Base-by-base conservation (phyloP, 2,329 filamentous ascomycete species). In the Orbilia blumenaviensis region DNA sequence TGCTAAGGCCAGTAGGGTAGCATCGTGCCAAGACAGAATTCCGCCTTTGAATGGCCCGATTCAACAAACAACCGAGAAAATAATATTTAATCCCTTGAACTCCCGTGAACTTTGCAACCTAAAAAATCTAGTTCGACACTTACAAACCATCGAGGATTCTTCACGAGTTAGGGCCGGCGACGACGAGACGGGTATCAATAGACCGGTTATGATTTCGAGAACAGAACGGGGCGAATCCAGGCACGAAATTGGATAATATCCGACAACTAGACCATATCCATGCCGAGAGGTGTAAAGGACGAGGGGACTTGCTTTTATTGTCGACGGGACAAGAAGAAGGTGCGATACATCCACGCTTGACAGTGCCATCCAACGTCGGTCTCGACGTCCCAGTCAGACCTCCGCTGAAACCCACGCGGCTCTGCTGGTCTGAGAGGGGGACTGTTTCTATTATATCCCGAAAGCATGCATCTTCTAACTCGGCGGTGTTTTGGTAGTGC, bases 271-370 rank as follows among this genome's bases (percentile, higher is more conserved):
- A 69, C 64, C 58, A 61, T 54, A 69, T 75, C 71, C 62, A 76
- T 76, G 72, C 72, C 72, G 72, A 69, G 72, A 69, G 72, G 72
- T 69, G 72, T 76, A 61, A 76, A 76, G 32, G 72, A 76, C 72
- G 72, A 76, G 56, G 72, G 72, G 41, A 76, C 72, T 64, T 76
- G 72, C 23, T 76, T 76, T 61, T 76, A 76, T 52, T 76, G 72
- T 58, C 72, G 72, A 61, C 63, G 72, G 23, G 72, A 76, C 72
- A 76, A 76, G 48, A 76, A 76, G 64, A 76, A 76, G 64, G 72
- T 76, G 50, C 58, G 72, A 69, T 76, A 68, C 56, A 63, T 42
- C 32, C 34, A 25, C 18, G 21, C 23, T 16, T 25, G 12, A 34
- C 44, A 48, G 25, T 34, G n/a, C n/a, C n/a, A n/a, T n/a, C n/a